Conservation (phyloP, 805 yeast species). For the Metschnikowia aberdeeniae region DNA sequence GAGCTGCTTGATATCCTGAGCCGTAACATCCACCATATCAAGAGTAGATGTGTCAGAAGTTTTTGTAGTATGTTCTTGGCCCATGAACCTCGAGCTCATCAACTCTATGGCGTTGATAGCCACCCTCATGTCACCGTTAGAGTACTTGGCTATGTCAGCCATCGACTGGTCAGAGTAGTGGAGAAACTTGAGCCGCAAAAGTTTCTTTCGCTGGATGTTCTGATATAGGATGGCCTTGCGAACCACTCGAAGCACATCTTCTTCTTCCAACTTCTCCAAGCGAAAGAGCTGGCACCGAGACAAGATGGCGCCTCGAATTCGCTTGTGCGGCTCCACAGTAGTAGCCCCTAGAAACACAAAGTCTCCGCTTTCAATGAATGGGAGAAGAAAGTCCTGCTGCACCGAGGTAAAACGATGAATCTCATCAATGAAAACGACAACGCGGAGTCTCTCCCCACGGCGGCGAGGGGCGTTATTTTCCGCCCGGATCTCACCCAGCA, state of each 20-base stretch:
- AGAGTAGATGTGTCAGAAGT: not conserved
- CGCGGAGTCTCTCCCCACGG: slow-evolving; percentile 14
- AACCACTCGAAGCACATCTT: slow-evolving; percentile 52
- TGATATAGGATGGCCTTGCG: slow-evolving; percentile 49
- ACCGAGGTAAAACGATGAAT: slow-evolving; percentile 81
- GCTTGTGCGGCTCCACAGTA: slow-evolving; percentile 67
- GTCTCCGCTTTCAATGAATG: slow-evolving; percentile 79
- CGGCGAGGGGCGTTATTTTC: slow-evolving; percentile 41
- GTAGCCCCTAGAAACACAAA: slow-evolving; percentile 92
- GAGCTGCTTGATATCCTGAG: not conserved
- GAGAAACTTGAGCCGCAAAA: slow-evolving; percentile 11
- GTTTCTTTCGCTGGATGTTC: slow-evolving; percentile 23
- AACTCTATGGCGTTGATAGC: slow-evolving; percentile 33
- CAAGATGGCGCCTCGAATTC: slow-evolving; percentile 73
- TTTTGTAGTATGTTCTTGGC: not conserved
- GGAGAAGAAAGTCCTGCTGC: slow-evolving; percentile 86
- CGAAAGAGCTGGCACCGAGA: slow-evolving; percentile 83
- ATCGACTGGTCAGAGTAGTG: slow-evolving; percentile 15
- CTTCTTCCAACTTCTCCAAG: slow-evolving; percentile 46
- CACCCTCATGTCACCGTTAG: slow-evolving; percentile 32
- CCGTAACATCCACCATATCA: not conserved
- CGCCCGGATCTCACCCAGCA: slow-evolving; percentile 47
- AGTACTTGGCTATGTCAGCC: slow-evolving; percentile 14
- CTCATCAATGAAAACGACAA: slow-evolving; percentile 82
- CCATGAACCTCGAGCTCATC: slow-evolving; percentile 15